phyloP scores from a whole-genome alignment of 106 monocot species.

The Phalaenopsis aphrodite region DNA sequence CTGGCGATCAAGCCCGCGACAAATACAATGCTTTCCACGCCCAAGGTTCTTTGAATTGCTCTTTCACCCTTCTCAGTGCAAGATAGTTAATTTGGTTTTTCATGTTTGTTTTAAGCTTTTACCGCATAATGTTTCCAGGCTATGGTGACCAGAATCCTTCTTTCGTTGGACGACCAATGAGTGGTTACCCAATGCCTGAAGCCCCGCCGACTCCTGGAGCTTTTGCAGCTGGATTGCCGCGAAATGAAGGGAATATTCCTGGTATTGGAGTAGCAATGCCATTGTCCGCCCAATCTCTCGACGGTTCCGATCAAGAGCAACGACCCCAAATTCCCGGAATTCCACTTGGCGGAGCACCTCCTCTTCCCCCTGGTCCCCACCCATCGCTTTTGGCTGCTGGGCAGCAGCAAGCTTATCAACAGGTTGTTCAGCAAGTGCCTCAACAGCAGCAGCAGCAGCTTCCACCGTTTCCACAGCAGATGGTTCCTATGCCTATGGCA shows the following conservation, averaged over 20 bases:
- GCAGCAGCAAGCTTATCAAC: constrained; percentile 65
- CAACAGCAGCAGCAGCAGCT: constrained; percentile 46
- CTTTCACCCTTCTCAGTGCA: neutral
- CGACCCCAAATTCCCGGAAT: constrained; percentile 47
- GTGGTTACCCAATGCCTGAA: constrained; percentile 53
- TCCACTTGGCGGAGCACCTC: constrained; percentile 58
- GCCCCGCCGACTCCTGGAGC: constrained; percentile 65
- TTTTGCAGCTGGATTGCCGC: constrained; percentile 56
- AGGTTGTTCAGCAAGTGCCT: constrained; percentile 44
- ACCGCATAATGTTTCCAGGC: constrained; percentile 32
- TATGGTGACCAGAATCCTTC: constrained; percentile 57
- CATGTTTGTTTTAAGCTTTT: neutral
- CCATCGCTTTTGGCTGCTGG: constrained; percentile 72
- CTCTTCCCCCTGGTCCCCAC: constrained; percentile 95
- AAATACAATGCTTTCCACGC: constrained; percentile 40
- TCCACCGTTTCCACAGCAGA: constrained; percentile 49
- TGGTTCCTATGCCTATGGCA: constrained; percentile 35
- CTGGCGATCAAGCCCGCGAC: constrained; percentile 79
- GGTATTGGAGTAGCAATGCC: constrained; percentile 89
- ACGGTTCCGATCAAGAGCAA: constrained; percentile 72
- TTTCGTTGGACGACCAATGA: constrained; percentile 29
- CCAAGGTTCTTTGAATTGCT: constrained; percentile 42
- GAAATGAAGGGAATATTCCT: constrained; percentile 86
- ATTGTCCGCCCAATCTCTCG: constrained; percentile 37
- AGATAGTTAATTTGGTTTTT: neutral